Evolutionary conservation across 164 flowering plant genomes (phyloP), one percentile per base, ranked within the genome.

Genomic region (Magnolia changhungtana): DNA sequence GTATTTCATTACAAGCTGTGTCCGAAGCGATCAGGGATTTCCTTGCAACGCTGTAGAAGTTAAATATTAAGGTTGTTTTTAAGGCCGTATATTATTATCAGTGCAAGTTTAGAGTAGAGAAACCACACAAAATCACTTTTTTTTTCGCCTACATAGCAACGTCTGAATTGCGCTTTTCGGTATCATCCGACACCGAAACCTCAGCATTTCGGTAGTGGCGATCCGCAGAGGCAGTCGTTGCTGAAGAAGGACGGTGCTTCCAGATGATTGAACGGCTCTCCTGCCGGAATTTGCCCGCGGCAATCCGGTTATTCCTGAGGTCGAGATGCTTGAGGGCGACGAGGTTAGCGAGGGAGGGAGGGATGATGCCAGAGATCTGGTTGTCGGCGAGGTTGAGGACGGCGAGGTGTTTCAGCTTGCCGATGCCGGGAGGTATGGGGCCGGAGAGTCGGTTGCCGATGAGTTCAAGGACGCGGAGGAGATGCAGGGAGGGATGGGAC

Each of bases 161-260:
- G 27, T 16, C 69, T 14, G 69, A 27, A 23, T n/a, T 10, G 16
- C 3, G 69, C 3, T 66, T 27, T 27, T 20, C 69, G 27, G 69
- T 27, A 21, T 21, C 69, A 13, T 21, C 69, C 69, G 45, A 37
- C 13, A 55, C 61, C 61, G 9, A 29, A 68, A 68, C 19, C 18
- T 73, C 67, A 80, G 78, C 94, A 90, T 70, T 77, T 74, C 51
- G 63, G 84, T 0, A 95, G 89, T 18, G 97, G 98, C 80, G 83
- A 81, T n/a, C 98, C 98, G 61, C 97, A 93, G 1, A 95, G 90
- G 72, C 98, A 95, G 24, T 87, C 91, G 75, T 95, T 93, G 80
- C 74, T 78, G 31, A 58, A 78, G 84, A 95, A 95, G 67, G 95
- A 90, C n/a, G 94, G 78, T 29, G 94, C 95, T 74, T 95, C 97